Percentiles rank a stretch among this genome's conserved stretches.
Conservation (phyloP, 176 grass and related monocot genomes). For the Rhynchospora tenuis region DNA sequence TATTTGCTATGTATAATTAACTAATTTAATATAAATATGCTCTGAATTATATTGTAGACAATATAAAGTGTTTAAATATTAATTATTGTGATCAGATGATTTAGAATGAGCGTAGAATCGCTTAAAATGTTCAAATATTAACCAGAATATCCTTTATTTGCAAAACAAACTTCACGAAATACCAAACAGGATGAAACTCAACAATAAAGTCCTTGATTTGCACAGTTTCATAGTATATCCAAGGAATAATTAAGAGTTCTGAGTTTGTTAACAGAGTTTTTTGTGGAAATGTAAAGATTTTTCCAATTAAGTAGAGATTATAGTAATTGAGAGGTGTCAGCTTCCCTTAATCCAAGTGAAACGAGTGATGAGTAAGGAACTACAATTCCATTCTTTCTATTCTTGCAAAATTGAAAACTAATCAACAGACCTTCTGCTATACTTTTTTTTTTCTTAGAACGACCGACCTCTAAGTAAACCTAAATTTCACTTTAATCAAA, state of each 20-base stretch:
- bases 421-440: neutral
- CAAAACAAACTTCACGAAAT: neutral
- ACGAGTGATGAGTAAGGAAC: neutral
- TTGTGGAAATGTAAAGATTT: neutral
- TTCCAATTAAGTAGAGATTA: neutral
- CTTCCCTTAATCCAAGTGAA: neutral
- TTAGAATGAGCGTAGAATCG: no score
- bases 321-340: neutral
- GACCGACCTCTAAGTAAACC: neutral
- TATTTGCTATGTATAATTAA: no score
- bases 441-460: neutral
- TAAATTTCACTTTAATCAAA: neutral
- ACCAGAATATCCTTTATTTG: no score
- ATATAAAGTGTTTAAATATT: no score
- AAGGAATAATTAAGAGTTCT: neutral
- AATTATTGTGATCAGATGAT: neutral
- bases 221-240: neutral
- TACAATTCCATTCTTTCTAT: constrained; percentile 3
- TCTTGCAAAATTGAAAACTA: neutral
- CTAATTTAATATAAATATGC: no score
- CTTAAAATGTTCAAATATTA: no score
- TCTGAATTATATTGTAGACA: no score
- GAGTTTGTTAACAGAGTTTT: neutral
- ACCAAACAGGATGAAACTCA: neutral
- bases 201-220: neutral